Evolutionary conservation across 176 grass and related monocot species (phyloP).

Genomic region (Ensete ventricosum): DNA sequence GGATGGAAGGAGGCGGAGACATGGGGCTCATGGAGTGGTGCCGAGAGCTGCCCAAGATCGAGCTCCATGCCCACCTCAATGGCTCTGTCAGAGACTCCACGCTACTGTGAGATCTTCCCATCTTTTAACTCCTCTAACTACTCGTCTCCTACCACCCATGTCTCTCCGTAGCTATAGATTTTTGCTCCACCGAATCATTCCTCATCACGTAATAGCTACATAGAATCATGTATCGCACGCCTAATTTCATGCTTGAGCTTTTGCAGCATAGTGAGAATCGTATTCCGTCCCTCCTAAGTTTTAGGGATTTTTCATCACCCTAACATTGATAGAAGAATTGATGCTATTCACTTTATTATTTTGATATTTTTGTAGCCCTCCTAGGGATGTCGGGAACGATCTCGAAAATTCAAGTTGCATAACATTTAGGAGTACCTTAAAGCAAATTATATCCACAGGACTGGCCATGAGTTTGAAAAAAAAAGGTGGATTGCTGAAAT

Average conservation of each 20-base stretch:
- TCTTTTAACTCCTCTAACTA: neutral
- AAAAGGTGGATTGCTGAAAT: too few species aligned
- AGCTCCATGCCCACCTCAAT: slow-evolving; percentile 98
- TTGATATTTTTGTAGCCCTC: neutral
- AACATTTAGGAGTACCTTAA: neutral
- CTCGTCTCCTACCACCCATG: neutral
- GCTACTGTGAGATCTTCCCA: slow-evolving; percentile 54
- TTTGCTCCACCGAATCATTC: neutral
- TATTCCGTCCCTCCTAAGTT: neutral
- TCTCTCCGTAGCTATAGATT: neutral
- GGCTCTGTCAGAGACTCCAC: slow-evolving; percentile 90
- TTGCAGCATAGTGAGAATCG: neutral
- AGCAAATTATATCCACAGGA: neutral
- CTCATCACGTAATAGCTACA: too few species aligned
- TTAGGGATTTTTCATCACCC: neutral
- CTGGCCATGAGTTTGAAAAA: neutral
- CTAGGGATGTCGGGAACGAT: neutral
- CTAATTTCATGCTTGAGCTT: neutral
- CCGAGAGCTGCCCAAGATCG: slow-evolving; percentile 71
- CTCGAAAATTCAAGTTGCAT: neutral
- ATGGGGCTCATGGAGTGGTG: slow-evolving; percentile 67
- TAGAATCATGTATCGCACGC: neutral
- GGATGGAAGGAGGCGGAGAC: slow-evolving; percentile 14
- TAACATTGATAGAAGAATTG: too few species aligned
- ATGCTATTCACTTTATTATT: neutral